Evolutionary conservation across 1,139 yeast species (phyloP).

Genomic region (Saccharomyces hybrid): DNA sequence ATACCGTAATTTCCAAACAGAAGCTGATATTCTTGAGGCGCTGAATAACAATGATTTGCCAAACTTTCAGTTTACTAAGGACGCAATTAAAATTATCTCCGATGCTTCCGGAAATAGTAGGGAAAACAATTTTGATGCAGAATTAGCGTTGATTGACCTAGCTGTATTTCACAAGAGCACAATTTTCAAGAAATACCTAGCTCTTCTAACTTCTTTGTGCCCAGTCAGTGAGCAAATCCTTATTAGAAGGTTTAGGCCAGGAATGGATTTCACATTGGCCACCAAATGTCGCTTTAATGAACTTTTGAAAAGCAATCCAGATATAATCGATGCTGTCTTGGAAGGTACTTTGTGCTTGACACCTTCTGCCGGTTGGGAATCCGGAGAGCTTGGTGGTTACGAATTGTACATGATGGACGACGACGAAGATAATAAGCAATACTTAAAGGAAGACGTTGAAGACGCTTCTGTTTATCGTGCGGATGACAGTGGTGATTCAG

Average conservation of each 20-base stretch:
- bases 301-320: conserved; percentile 29
- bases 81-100: conserved; percentile 15
- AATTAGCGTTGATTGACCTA: conserved; percentile 42
- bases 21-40: conserved; percentile 29
- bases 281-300: conserved; percentile 54
- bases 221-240: conserved; percentile 62
- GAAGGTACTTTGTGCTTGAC: conserved; percentile 71
- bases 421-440: conserved; percentile 21
- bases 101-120: conserved; percentile 13
- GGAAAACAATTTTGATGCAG: conserved; percentile 24
- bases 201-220: conserved; percentile 53
- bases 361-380: conserved; percentile 75
- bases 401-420: conserved; percentile 77
- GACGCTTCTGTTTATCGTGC: conserved; percentile 40
- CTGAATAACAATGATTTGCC: conserved; percentile 44
- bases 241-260: conserved; percentile 87
- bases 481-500: conserved; percentile 68
- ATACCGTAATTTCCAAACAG: conserved; percentile 25
- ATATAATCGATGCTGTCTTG: conserved; percentile 33
- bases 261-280: conserved; percentile 87
- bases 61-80: conserved; percentile 39
- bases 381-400: conserved; percentile 90
- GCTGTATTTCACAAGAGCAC: conserved; percentile 52
- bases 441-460: conserved; percentile 23
- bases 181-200: conserved; percentile 66